Conservation (phyloP, 306 rosid species). For the Nissolia schottii region DNA sequence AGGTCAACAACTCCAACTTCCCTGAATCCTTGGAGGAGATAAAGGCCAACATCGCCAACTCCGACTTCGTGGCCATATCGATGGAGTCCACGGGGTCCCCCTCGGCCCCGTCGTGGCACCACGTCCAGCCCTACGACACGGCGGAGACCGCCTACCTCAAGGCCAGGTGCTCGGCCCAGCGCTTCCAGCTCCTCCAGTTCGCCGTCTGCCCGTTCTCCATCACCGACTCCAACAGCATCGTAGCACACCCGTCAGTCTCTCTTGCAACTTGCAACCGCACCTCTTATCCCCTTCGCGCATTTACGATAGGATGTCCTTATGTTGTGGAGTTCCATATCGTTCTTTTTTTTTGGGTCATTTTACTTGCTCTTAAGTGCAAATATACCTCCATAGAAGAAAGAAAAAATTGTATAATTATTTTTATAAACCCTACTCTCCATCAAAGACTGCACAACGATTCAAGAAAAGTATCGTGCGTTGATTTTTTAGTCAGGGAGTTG, state of each 20-base stretch:
- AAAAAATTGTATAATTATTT: too few relatives aligned
- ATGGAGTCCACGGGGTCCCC: slow-evolving; percentile 67
- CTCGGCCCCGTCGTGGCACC: slow-evolving; percentile 60
- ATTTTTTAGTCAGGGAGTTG: background rate
- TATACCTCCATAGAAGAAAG: too few relatives aligned
- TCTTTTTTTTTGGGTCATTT: background rate
- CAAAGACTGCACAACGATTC: background rate
- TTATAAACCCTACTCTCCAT: background rate
- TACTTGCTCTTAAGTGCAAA: background rate
- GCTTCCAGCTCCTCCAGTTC: slow-evolving; percentile 76
- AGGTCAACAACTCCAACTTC: slow-evolving; percentile 66
- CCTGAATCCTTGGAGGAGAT: slow-evolving; percentile 49
- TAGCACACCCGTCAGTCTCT: slow-evolving; percentile 72
- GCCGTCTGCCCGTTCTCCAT: slow-evolving; percentile 84
- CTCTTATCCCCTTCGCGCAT: background rate
- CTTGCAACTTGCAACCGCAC: background rate
- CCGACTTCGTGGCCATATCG: slow-evolving; percentile 73
- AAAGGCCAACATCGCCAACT: slow-evolving; percentile 39
- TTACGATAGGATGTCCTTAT: background rate
- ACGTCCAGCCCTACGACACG: slow-evolving; percentile 61
- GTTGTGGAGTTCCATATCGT: background rate
- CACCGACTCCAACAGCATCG: slow-evolving; percentile 36
- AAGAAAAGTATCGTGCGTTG: background rate
- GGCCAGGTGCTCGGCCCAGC: slow-evolving; percentile 63
- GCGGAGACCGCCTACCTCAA: slow-evolving; percentile 59